A percentile compares a stretch with the other conserved stretches of the same genome.
Evolutionary conservation across 768 basidiomycete species (phyloP).

Genomic region (Macrolepiota dolichaula): DNA sequence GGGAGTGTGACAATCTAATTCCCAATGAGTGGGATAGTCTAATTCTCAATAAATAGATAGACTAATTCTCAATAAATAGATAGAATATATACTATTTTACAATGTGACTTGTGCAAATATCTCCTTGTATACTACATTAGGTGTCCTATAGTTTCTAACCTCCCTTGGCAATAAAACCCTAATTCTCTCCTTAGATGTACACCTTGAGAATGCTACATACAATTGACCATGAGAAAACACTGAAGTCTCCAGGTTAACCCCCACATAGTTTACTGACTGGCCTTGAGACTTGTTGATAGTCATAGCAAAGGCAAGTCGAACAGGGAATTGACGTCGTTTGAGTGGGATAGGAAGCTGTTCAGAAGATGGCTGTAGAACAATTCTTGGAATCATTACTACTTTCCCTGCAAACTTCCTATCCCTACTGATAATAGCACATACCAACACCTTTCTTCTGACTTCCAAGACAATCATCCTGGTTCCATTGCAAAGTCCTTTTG

Average conservation of each 20-base stretch:
- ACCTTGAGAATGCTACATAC: slow-evolving; percentile 33
- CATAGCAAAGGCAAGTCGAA: slow-evolving; percentile 26
- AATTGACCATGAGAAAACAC: slow-evolving; percentile 38
- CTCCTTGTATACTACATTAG: neutral
- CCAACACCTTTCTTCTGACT: slow-evolving; percentile 18
- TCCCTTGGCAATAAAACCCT: slow-evolving; percentile 20
- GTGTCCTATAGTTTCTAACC: neutral
- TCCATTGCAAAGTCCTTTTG: slow-evolving; percentile 27
- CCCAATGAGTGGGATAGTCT: too few relatives aligned
- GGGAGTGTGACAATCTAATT: too few relatives aligned
- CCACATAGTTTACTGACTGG: slow-evolving; percentile 28
- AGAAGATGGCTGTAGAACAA: too few relatives aligned
- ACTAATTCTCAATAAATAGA: too few relatives aligned
- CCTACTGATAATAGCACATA: slow-evolving; percentile 32
- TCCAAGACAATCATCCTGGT: slow-evolving; percentile 22
- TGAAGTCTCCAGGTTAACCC: slow-evolving; percentile 26
- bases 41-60: too few relatives aligned
- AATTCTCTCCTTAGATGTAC: slow-evolving; percentile 20
- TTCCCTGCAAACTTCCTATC: too few relatives aligned
- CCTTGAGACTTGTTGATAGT: slow-evolving; percentile 23
- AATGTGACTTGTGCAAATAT: too few relatives aligned
- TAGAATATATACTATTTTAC: too few relatives aligned
- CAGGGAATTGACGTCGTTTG: too few relatives aligned
- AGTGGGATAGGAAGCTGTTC: too few relatives aligned
- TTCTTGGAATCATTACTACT: too few relatives aligned